Evolutionary conservation across 2,329 filamentous ascomycete species (phyloP), one percentile per base, ranked within the genome.

Genomic region (Tympanopsis confertula): DNA sequence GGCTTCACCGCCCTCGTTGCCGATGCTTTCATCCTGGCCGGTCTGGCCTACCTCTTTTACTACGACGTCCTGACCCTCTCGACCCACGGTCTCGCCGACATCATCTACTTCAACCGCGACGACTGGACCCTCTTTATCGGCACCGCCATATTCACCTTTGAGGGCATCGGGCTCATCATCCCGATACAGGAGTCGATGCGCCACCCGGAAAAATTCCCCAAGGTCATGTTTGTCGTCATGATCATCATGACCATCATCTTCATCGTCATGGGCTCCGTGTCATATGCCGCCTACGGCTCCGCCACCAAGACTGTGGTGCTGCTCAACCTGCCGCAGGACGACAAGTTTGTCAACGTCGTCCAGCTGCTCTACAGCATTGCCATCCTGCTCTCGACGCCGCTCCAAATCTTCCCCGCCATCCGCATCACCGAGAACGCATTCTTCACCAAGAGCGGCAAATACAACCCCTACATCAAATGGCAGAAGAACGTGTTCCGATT

Each of bases 141-240:
- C 38, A 74, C 78, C 2, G 75, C 79, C 26, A 85, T 86, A 50
- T 86, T 86, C 58, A 85, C 82, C 0, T 86, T 85, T 47, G 82
- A 86, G 52, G 82, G 82, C 35, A 86, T 86, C 35, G 82, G 82
- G 1, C 71, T 86, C 18, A 84, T 86, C 44, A 62, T 86, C 5
- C 82, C 82, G 0, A 86, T 86, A 38, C 79, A 86, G 52, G 81
- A 78, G 5, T 81, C 76, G 40, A 86, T 86, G 82, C 73, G 72
- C 48, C 64, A 77, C 41, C 82, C 82, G 0, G 64, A 83, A 43
- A 68, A 76, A 14, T 86, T 86, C 47, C 68, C 73, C 46, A 64
- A 63, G 40, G 66, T 86, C 3, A 70, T 86, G 1, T 80, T 68
- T 42, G 46, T 73, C 12, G 74, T 86, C 55, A 86, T 86, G 81